phyloP scores from a whole-genome alignment of 768 basidiomycete genomes.

The Phlebiopsis gigantea region DNA sequence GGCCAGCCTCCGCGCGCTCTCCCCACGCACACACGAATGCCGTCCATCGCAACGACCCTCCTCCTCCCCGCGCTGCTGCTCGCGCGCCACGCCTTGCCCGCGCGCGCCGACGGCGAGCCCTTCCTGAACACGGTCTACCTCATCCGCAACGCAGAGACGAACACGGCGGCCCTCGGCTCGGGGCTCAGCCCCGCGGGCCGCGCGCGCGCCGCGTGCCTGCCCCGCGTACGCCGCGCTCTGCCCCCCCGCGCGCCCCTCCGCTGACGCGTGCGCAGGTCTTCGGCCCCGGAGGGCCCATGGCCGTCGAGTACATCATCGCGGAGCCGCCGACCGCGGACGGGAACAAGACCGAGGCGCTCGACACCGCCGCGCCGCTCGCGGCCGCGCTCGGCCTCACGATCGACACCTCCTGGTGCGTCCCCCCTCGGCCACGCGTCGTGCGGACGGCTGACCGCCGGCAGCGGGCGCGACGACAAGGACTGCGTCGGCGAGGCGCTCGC shows the following conservation, averaged over 20 bases:
- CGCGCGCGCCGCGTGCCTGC: background rate
- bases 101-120: background rate
- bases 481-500: background rate
- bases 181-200: background rate
- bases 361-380: background rate
- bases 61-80: too few relatives aligned
- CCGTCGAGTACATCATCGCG: background rate
- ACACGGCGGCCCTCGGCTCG: background rate
- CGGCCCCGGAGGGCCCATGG: background rate
- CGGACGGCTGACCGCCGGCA: too few relatives aligned
- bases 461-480: background rate
- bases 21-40: too few relatives aligned
- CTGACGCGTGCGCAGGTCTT: background rate
- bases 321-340: background rate
- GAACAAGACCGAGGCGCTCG: background rate
- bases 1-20: too few relatives aligned
- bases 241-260: too few relatives aligned
- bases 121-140: background rate
- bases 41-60: too few relatives aligned
- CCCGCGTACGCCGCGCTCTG: background rate
- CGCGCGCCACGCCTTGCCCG: too few relatives aligned
- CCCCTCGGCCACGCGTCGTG: too few relatives aligned
- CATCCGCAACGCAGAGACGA: slow-evolving; percentile 1
- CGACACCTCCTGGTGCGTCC: background rate
- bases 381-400: background rate